phyloP scores from a whole-genome alignment of 139 green algal genomes.

The Closterium sp. region DNA sequence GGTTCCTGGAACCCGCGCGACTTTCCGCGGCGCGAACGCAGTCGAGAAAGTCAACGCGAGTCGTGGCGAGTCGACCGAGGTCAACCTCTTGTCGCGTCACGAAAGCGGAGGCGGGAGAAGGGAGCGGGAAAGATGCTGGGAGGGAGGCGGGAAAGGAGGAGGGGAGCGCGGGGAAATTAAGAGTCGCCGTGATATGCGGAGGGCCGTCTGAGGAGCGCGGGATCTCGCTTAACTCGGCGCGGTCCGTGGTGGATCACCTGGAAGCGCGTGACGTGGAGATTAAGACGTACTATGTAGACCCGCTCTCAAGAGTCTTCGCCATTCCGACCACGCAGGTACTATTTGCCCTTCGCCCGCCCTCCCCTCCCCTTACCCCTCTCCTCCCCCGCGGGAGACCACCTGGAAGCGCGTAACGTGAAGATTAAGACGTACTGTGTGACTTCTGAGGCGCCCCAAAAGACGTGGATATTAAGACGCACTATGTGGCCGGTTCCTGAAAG shows the following conservation, averaged over 20 bases:
- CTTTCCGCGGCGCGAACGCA: no score
- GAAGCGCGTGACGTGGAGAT: conserved; percentile 35
- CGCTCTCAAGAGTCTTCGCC: conserved; percentile 17
- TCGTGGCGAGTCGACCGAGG: background rate
- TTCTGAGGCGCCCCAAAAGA: no score
- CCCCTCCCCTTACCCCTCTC: no score
- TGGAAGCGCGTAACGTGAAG: no score
- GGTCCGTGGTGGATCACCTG: conserved; percentile 58
- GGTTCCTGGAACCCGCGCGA: no score
- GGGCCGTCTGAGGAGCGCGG: conserved; percentile 56
- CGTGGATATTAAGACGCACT: no score
- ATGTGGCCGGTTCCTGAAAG: no score
- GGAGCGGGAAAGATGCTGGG: background rate
- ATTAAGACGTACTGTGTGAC: no score
- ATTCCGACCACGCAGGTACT: conserved; percentile 36
- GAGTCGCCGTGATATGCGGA: conserved; percentile 60
- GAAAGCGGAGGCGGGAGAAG: background rate
- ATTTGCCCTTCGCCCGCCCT: no score
- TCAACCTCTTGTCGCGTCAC: background rate
- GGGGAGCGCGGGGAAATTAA: background rate
- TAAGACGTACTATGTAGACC: conserved; percentile 56
- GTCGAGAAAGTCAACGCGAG: no score
- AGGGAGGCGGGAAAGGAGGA: no score
- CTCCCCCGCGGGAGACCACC: no score
- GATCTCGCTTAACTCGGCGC: conserved; percentile 62